Conservation (phyloP, 352 stramenopile genomes). For the Phytophthora pini region DNA sequence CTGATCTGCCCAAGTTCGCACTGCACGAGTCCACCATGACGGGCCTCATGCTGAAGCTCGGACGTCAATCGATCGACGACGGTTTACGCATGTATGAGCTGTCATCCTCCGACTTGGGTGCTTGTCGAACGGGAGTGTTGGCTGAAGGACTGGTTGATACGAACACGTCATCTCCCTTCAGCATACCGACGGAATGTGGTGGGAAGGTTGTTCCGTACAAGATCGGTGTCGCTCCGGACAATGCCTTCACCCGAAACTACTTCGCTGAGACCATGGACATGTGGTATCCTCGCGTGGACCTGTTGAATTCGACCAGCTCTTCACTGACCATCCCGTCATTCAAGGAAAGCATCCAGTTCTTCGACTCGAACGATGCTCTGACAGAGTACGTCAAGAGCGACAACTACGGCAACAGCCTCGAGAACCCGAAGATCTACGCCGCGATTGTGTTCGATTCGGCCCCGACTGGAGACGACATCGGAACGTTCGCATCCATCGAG, state of each 20-base stretch:
- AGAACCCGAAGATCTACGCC: conserved; percentile 56
- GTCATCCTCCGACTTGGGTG: conserved; percentile 22
- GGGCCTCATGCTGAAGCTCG: conserved; percentile 59
- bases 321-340: conserved; percentile 48
- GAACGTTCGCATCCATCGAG: conserved; percentile 51
- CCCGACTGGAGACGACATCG: conserved; percentile 42
- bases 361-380: conserved; percentile 42
- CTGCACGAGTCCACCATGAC: conserved; percentile 59
- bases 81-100: conserved; percentile 49
- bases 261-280: conserved; percentile 51
- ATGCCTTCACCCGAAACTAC: conserved; percentile 60
- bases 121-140: conserved; percentile 38
- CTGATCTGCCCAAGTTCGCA: conserved; percentile 47
- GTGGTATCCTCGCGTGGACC: conserved; percentile 65
- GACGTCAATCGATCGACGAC: conserved; percentile 43
- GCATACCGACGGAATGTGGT: conserved; percentile 37
- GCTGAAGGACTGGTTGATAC: conserved; percentile 43
- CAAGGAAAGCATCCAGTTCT: conserved; percentile 59
- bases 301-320: conserved; percentile 30
- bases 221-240: conserved; percentile 56
- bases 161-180: conserved; percentile 38
- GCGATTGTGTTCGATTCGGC: conserved; percentile 60
- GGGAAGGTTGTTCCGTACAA: conserved; percentile 60
- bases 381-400: conserved; percentile 53
- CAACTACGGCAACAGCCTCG: conserved; percentile 47